Conservation (phyloP, 192 early-diverging fungal species). For the Backusella mclennaniae region DNA sequence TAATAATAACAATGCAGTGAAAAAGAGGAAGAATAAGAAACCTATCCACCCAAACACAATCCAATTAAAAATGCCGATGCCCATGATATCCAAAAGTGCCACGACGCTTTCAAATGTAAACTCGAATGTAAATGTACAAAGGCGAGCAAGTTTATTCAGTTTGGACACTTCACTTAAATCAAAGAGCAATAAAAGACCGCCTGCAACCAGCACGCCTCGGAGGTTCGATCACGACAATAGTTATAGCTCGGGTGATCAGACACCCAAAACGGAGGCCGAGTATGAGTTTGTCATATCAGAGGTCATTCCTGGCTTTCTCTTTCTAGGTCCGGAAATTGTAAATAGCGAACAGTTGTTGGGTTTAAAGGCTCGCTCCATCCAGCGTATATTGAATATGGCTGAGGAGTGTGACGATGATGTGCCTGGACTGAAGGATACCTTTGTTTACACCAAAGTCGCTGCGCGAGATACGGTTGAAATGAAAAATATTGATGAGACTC, state of each 20-base stretch:
- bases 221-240: not conserved
- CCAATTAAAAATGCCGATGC: not conserved
- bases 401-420: slow-evolving; percentile 58
- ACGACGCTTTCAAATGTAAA: slow-evolving; percentile 5
- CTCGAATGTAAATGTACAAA: slow-evolving; percentile 8
- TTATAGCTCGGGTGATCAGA: not conserved
- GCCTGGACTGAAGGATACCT: slow-evolving; percentile 24
- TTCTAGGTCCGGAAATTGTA: slow-evolving; percentile 61
- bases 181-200: not conserved
- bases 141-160: slow-evolving; percentile 35
- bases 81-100: slow-evolving; percentile 12
- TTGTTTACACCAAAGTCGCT: slow-evolving; percentile 46
- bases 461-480: slow-evolving; percentile 65
- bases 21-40: slow-evolving; percentile 1
- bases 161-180: slow-evolving; percentile 30
- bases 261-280: slow-evolving; percentile 29
- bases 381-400: slow-evolving; percentile 76
- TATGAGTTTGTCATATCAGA: slow-evolving; percentile 45
- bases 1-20: not conserved
- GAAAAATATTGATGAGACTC: slow-evolving; percentile 59
- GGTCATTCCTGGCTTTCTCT: slow-evolving; percentile 58
- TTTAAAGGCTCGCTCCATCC: slow-evolving; percentile 50
- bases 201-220: not conserved
- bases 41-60: not conserved
- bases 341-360: slow-evolving; percentile 55